A percentile compares a stretch with the other conserved stretches of the same genome.
Evolutionary conservation across 1,139 yeast genomes (phyloP).

Genomic region (Candida mesenterica): DNA sequence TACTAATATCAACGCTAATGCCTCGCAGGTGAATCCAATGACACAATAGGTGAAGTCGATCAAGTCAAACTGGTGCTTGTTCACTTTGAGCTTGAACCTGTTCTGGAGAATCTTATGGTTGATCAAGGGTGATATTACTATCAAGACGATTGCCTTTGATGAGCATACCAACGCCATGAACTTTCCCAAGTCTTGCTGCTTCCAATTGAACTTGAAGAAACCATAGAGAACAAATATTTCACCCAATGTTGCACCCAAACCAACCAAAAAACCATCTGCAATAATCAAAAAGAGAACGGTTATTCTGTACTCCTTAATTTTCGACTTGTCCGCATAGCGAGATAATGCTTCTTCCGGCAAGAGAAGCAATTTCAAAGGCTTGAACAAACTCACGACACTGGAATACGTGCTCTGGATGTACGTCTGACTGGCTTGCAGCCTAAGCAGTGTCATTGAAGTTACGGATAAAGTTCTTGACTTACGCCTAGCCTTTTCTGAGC

Average conservation of each 20-base stretch:
- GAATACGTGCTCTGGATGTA: not conserved
- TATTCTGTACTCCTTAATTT: constrained; percentile 20
- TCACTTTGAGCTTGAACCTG: constrained; percentile 27
- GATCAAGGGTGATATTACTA: constrained; percentile 35
- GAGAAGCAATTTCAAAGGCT: constrained; percentile 45
- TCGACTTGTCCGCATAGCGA: constrained; percentile 6
- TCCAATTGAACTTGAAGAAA: constrained; percentile 59
- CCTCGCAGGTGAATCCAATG: constrained; percentile 35
- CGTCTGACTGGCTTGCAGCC: not conserved
- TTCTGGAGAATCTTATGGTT: constrained; percentile 28
- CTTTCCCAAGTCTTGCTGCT: constrained; percentile 56
- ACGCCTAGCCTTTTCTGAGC: constrained; percentile 28
- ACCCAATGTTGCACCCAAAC: constrained; percentile 33
- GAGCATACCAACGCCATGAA: constrained; percentile 56
- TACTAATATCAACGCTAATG: constrained; percentile 38
- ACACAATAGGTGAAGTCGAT: constrained; percentile 47
- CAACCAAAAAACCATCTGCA: constrained; percentile 44
- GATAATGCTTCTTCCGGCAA: constrained; percentile 39
- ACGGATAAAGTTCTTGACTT: constrained; percentile 43
- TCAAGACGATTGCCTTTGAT: constrained; percentile 34
- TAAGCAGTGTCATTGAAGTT: constrained; percentile 5
- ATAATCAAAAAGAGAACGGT: constrained; percentile 45
- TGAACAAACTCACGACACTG: constrained; percentile 24
- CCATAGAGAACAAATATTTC: constrained; percentile 57
- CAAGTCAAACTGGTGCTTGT: constrained; percentile 48